Conservation (phyloP, 2,329 filamentous ascomycete genomes). For the Hysterium pulicare region DNA sequence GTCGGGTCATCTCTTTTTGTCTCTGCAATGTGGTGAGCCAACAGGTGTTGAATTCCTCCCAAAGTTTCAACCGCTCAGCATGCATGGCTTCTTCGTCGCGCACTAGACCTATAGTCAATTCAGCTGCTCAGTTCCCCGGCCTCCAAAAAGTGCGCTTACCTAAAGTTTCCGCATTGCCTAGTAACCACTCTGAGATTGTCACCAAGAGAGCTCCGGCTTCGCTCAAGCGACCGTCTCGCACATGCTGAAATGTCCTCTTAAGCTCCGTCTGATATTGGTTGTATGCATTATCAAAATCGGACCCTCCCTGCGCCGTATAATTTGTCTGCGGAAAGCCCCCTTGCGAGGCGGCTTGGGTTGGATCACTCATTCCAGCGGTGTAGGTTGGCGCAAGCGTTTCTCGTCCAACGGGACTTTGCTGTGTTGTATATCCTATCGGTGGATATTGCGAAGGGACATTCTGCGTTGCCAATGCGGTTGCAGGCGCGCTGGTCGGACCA, state of each 20-base stretch:
- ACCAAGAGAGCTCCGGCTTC: conserved; percentile 59
- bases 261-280: conserved; percentile 56
- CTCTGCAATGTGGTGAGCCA: conserved; percentile 82
- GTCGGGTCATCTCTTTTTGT: conserved; percentile 70
- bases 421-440: conserved; percentile 56
- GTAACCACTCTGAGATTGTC: conserved; percentile 63
- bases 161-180: conserved; percentile 62
- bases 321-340: conserved; percentile 34
- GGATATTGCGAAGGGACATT: conserved; percentile 65
- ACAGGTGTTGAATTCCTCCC: conserved; percentile 91
- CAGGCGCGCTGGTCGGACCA: conserved; percentile 57
- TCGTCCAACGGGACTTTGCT: conserved; percentile 57
- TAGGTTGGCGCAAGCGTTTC: conserved; percentile 51
- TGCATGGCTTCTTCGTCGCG: conserved; percentile 77
- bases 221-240: conserved; percentile 58
- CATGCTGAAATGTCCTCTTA: conserved; percentile 66
- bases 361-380: conserved; percentile 51
- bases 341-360: conserved; percentile 40
- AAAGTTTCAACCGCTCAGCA: conserved; percentile 74
- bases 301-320: conserved; percentile 43
- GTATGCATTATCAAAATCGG: conserved; percentile 64
- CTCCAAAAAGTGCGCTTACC: conserved; percentile 50
- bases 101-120: conserved; percentile 66
- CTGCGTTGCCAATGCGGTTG: conserved; percentile 55
- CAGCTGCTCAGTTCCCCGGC: conserved; percentile 35